A percentile compares a stretch with the other conserved stretches of the same genome.
Evolutionary conservation across 495 filamentous ascomycete genomes (phyloP).

Genomic region (Annulohypoxylon moriforme): DNA sequence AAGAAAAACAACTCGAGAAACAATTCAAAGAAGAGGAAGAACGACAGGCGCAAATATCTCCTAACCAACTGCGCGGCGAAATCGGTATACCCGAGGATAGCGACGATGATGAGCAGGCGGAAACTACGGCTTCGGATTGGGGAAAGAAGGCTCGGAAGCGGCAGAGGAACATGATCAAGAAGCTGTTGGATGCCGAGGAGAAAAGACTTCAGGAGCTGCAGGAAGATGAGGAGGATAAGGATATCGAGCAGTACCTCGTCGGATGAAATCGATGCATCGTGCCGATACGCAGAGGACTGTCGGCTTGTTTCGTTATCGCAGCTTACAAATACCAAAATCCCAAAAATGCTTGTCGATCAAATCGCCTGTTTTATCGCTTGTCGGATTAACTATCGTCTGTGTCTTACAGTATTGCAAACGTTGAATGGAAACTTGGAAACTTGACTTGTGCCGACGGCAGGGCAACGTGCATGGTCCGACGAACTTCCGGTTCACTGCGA

Average conservation of each 20-base stretch:
- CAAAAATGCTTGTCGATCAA: not conserved
- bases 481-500: not conserved
- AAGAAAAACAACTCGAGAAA: constrained; percentile 61
- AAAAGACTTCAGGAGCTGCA: constrained; percentile 54
- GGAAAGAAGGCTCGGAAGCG: constrained; percentile 71
- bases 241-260: constrained; percentile 76
- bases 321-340: not conserved
- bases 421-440: not conserved
- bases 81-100: constrained; percentile 66
- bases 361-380: not conserved
- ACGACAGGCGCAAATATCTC: constrained; percentile 53
- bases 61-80: constrained; percentile 64
- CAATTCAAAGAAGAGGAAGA: constrained; percentile 52
- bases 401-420: not conserved
- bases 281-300: not conserved
- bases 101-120: constrained; percentile 58
- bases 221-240: constrained; percentile 72
- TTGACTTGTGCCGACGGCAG: not conserved
- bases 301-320: not conserved
- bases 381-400: not conserved
- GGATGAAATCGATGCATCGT: constrained; percentile 13
- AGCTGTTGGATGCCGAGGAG: constrained; percentile 64
- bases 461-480: not conserved
- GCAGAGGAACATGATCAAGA: constrained; percentile 69
- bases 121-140: constrained; percentile 58